Percentiles rank a stretch among this genome's conserved stretches.
Conservation (phyloP, 805 yeast genomes). For the Spathaspora girioi region DNA sequence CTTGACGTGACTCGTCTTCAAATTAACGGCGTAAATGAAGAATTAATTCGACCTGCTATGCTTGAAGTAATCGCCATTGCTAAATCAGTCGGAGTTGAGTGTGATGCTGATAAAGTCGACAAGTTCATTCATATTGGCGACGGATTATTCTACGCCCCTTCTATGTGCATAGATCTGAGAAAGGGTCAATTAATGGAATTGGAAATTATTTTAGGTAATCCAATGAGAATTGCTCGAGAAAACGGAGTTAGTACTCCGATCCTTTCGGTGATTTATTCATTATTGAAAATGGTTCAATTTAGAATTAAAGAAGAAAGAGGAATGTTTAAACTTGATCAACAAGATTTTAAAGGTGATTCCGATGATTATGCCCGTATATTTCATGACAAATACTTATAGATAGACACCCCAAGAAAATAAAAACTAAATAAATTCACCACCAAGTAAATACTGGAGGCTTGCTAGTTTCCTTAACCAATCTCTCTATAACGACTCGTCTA, state of each 20-base stretch:
- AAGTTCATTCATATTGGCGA: conserved; percentile 48
- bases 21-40: conserved; percentile 27
- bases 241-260: conserved; percentile 52
- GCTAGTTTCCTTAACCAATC: conserved; percentile 50
- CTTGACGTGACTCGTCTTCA: conserved; percentile 35
- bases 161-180: conserved; percentile 37
- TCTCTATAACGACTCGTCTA: conserved; percentile 49
- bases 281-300: conserved; percentile 61
- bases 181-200: conserved; percentile 36
- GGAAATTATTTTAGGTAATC: conserved; percentile 39
- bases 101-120: conserved; percentile 45
- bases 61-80: conserved; percentile 64
- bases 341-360: conserved; percentile 10
- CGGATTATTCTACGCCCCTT: conserved; percentile 39
- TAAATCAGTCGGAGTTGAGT: conserved; percentile 57
- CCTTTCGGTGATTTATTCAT: conserved; percentile 52
- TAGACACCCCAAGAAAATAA: no score
- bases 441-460: conserved; percentile 67
- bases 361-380: conserved; percentile 8
- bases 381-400: conserved; percentile 5
- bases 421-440: conserved; percentile 43
- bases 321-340: conserved; percentile 6
- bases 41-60: conserved; percentile 55
- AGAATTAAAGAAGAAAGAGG: conserved; percentile 57
- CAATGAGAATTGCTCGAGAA: conserved; percentile 33